Evolutionary conservation across 1,139 yeast species (phyloP).

Genomic region (Wickerhamomyces sp.): DNA sequence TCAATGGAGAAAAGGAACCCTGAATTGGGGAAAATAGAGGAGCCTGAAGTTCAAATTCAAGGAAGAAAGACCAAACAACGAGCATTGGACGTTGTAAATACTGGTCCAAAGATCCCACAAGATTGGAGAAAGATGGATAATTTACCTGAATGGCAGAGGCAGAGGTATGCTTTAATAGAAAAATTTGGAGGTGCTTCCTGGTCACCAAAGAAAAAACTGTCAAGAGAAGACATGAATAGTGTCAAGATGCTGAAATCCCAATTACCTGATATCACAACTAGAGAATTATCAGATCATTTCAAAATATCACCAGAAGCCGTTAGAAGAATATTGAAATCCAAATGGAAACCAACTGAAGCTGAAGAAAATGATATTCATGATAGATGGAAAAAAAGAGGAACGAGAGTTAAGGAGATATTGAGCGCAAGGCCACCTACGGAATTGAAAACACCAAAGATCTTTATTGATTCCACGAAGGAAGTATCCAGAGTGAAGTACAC

Average conservation of each 20-base stretch:
- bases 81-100: slow-evolving; percentile 17
- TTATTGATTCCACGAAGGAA: slow-evolving; percentile 8
- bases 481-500: slow-evolving; percentile 7
- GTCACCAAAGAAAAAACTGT: slow-evolving; percentile 62
- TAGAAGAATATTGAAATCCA: slow-evolving; percentile 69
- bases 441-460: slow-evolving; percentile 5
- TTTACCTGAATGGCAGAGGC: slow-evolving; percentile 61
- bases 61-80: slow-evolving; percentile 1
- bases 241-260: slow-evolving; percentile 50
- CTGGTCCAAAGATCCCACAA: slow-evolving; percentile 15
- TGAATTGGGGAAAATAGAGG: background rate
- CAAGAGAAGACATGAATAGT: slow-evolving; percentile 67
- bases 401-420: slow-evolving; percentile 22
- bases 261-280: slow-evolving; percentile 55
- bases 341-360: slow-evolving; percentile 62
- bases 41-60: background rate
- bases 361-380: slow-evolving; percentile 42
- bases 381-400: slow-evolving; percentile 48
- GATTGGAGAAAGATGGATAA: slow-evolving; percentile 21
- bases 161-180: slow-evolving; percentile 54
- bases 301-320: slow-evolving; percentile 79
- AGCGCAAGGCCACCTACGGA: slow-evolving; percentile 3
- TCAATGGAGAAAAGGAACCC: background rate
- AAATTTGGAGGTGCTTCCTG: slow-evolving; percentile 55
- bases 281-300: slow-evolving; percentile 60